These are phyloP conservation scores for Phytophthora pistaciae DNA, from an alignment of 352 stramenopile genomes.

Conservation along the genomic window DNA sequence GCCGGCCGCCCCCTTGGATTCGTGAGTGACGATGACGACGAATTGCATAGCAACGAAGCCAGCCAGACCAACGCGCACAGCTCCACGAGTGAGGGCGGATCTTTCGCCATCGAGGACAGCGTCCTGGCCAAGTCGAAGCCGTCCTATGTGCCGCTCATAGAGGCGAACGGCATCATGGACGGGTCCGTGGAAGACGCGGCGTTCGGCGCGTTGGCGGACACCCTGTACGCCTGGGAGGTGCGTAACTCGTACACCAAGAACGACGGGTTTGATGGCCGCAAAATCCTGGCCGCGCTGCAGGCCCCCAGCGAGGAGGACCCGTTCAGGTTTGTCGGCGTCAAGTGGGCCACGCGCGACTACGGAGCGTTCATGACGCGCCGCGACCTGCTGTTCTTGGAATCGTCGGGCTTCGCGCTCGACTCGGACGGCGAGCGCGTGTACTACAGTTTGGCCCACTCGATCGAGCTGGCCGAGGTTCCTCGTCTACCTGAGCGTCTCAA, in stretches of 20 bases:
- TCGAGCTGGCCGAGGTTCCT: constrained; percentile 41
- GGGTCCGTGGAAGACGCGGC: constrained; percentile 35
- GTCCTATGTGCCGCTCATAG: constrained; percentile 31
- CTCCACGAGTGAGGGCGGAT: constrained; percentile 39
- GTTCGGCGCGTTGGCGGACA: constrained; percentile 33
- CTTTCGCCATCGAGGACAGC: constrained; percentile 32
- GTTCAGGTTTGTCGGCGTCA: constrained; percentile 48
- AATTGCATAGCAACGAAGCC: constrained; percentile 11
- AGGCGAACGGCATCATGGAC: constrained; percentile 30
- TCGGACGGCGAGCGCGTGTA: constrained; percentile 43
- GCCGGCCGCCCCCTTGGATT: constrained; percentile 28
- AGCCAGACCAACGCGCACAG: constrained; percentile 39
- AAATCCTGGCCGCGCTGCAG: constrained; percentile 42
- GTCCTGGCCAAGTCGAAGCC: constrained; percentile 32
- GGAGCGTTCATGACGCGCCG: constrained; percentile 41
- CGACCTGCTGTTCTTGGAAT: constrained; percentile 48
- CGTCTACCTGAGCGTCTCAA: constrained; percentile 24
- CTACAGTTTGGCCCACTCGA: constrained; percentile 46
- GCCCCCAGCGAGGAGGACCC: constrained; percentile 44
- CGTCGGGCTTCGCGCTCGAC: constrained; percentile 42
- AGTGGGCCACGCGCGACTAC: constrained; percentile 44
- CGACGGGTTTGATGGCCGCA: constrained; percentile 37
- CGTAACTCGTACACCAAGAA: constrained; percentile 51
- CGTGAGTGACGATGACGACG: constrained; percentile 25
- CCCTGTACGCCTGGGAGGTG: constrained; percentile 36